These are phyloP conservation scores for Handroanthus guayacan DNA, from an alignment of 257 asterid species.

Conservation along the genomic window DNA sequence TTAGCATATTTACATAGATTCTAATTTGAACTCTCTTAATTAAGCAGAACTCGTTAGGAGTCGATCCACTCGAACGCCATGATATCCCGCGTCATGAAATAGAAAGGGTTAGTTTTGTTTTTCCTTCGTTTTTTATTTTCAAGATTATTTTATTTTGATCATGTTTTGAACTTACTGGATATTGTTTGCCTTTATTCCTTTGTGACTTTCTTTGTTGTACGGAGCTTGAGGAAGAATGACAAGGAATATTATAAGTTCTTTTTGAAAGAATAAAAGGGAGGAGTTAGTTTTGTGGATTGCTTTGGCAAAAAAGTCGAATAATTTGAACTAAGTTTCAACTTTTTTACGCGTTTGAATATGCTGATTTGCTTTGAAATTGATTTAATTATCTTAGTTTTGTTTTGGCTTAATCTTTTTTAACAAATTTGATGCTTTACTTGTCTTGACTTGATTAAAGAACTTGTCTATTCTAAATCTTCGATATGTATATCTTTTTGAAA, in stretches of 20 bases:
- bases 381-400: background rate
- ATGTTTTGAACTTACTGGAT: background rate
- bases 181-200: background rate
- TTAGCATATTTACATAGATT: conserved; percentile 3
- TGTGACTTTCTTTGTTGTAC: background rate
- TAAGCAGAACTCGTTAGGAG: conserved; percentile 57
- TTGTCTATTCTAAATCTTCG: background rate
- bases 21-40: conserved; percentile 7
- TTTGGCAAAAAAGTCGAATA: background rate
- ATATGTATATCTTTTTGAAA: background rate
- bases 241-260: background rate
- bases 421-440: background rate
- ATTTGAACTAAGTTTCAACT: background rate
- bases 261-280: background rate
- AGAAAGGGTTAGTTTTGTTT: conserved; percentile 47
- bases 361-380: background rate
- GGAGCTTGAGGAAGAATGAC: background rate
- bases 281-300: background rate
- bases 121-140: background rate
- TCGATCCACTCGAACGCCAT: conserved; percentile 57
- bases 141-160: background rate
- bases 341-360: background rate
- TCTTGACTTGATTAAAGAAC: background rate
- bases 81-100: conserved; percentile 68
- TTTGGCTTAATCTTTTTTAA: background rate